phyloP scores from a whole-genome alignment of 768 basidiomycete genomes.

The Pisolithus albus region DNA sequence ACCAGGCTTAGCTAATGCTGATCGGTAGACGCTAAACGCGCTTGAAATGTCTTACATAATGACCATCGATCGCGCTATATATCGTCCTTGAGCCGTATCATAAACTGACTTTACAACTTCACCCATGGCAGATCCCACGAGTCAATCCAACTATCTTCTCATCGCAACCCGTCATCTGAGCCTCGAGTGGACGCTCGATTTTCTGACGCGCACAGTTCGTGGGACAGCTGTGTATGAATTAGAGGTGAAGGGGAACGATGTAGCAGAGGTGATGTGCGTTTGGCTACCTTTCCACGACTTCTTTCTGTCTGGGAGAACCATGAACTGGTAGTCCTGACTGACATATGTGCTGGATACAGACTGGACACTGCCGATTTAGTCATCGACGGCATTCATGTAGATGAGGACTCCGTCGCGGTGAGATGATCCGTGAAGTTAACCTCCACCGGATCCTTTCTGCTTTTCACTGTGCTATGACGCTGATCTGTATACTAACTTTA shows the following conservation, averaged over 20 bases:
- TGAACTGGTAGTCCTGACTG: neutral
- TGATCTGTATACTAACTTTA: neutral
- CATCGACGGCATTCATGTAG: conserved; percentile 47
- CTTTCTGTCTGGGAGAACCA: neutral
- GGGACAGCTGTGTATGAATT: conserved; percentile 66
- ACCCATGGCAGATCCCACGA: conserved; percentile 48
- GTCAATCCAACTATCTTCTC: conserved; percentile 73
- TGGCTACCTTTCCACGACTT: neutral
- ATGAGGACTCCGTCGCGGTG: conserved; percentile 41
- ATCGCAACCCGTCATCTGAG: conserved; percentile 60
- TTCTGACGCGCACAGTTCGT: conserved; percentile 47
- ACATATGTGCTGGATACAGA: conserved; percentile 24
- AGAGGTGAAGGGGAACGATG: conserved; percentile 43
- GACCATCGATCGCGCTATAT: too few species aligned
- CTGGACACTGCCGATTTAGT: conserved; percentile 73
- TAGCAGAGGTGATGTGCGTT: conserved; percentile 55
- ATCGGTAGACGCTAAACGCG: too few species aligned
- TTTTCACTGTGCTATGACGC: neutral
- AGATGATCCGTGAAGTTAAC: conserved; percentile 13
- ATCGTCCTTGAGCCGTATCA: too few species aligned
- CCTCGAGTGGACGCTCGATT: conserved; percentile 79
- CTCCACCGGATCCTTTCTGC: neutral
- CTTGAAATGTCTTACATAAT: too few species aligned
- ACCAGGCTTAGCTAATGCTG: too few species aligned
- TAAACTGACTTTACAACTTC: too few species aligned